phyloP scores from a whole-genome alignment of 352 stramenopile genomes.

The Thraustochytrium sp. region DNA sequence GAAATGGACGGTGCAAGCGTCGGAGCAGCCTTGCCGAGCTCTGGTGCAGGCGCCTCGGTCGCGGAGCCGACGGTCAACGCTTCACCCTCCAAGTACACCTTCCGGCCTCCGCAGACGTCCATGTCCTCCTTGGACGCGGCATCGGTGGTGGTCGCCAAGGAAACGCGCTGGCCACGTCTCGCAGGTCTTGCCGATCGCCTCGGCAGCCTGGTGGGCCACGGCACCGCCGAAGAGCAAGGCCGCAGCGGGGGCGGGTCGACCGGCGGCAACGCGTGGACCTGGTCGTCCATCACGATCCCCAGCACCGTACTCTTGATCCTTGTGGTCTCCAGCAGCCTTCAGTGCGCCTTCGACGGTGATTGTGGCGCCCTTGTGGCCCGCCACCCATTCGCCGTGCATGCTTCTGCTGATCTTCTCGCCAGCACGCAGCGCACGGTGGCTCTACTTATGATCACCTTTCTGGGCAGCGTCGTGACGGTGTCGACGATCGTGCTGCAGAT shows the following conservation, averaged over 20 bases:
- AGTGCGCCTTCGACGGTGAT: neutral
- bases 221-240: too few relatives aligned
- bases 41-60: too few relatives aligned
- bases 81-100: too few relatives aligned
- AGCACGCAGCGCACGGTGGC: neutral
- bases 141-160: too few relatives aligned
- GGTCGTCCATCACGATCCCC: neutral
- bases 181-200: too few relatives aligned
- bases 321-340: neutral
- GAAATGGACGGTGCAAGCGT: neutral
- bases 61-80: too few relatives aligned
- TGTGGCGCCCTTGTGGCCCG: neutral
- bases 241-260: neutral
- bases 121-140: too few relatives aligned
- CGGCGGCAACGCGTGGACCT: neutral
- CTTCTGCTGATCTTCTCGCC: neutral
- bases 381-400: too few relatives aligned
- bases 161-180: too few relatives aligned
- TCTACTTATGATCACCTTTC: conserved; percentile 33
- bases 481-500: conserved; percentile 36
- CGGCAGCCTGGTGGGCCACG: too few relatives aligned
- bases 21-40: too few relatives aligned
- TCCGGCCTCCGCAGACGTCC: too few relatives aligned
- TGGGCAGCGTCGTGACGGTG: conserved; percentile 7
- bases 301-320: neutral